phyloP scores from a whole-genome alignment of 352 stramenopile genomes.

The Peronospora destructor region DNA sequence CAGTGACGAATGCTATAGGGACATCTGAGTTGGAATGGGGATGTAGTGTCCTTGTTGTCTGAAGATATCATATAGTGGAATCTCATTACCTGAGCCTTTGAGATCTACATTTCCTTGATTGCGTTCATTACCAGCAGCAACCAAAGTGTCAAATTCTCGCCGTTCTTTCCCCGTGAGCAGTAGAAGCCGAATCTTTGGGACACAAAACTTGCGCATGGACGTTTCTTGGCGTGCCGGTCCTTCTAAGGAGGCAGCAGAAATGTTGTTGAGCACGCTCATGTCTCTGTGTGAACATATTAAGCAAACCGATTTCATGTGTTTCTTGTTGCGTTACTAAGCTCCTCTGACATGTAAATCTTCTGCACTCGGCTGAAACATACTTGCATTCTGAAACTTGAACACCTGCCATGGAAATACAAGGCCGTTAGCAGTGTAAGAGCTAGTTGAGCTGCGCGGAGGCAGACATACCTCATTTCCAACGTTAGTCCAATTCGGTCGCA shows the following conservation, averaged over 20 bases:
- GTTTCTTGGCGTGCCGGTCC: constrained; percentile 23
- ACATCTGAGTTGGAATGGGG: constrained; percentile 62
- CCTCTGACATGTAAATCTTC: not conserved
- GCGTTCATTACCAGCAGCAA: constrained; percentile 19
- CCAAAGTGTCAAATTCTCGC: constrained; percentile 90
- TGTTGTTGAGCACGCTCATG: constrained; percentile 43
- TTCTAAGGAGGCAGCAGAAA: constrained; percentile 58
- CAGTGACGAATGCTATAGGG: constrained; percentile 87
- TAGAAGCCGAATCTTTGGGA: constrained; percentile 89
- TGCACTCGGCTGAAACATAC: constrained; percentile 11
- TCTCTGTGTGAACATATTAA: constrained; percentile 31
- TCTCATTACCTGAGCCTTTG: constrained; percentile 88
- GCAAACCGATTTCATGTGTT: not conserved
- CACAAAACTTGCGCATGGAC: constrained; percentile 27
- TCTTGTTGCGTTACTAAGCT: not conserved
- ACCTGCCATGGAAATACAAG: constrained; percentile 23
- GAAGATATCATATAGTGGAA: constrained; percentile 83
- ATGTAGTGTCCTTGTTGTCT: constrained; percentile 37
- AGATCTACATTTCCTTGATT: not conserved
- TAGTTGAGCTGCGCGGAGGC: not conserved
- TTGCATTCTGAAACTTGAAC: constrained; percentile 42
- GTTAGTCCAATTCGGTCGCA: constrained; percentile 53
- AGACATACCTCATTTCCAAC: constrained; percentile 50
- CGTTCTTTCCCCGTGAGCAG: constrained; percentile 51
- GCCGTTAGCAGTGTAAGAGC: not conserved